Conservation (phyloP, 352 stramenopile genomes). For the Globisporangium okanoganense region DNA sequence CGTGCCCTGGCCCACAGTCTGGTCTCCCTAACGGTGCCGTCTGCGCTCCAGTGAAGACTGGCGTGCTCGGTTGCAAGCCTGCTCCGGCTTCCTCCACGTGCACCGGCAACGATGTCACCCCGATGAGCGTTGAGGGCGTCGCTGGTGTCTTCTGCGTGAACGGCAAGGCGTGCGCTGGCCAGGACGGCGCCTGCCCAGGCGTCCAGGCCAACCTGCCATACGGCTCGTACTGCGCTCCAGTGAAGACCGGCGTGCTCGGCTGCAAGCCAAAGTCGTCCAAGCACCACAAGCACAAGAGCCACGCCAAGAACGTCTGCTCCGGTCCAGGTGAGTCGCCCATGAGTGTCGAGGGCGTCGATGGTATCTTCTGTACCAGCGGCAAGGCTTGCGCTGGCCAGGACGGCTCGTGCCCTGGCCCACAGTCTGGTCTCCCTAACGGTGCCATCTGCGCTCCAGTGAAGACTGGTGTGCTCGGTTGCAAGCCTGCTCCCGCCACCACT, state of each 20-base stretch:
- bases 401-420: slow-evolving; percentile 14
- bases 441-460: too few relatives aligned
- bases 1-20: slow-evolving; percentile 11
- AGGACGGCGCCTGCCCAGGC: slow-evolving; percentile 19
- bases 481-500: too few relatives aligned
- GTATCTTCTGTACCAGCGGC: slow-evolving; percentile 15
- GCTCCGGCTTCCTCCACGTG: not conserved
- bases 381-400: slow-evolving; percentile 12
- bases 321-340: slow-evolving; percentile 11
- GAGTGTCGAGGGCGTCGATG: slow-evolving; percentile 19
- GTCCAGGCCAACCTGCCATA: not conserved
- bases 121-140: slow-evolving; percentile 18
- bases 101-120: not conserved
- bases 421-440: slow-evolving; percentile 13
- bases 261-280: slow-evolving; percentile 10
- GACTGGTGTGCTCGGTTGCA: too few relatives aligned
- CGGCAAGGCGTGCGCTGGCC: slow-evolving; percentile 17
- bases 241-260: slow-evolving; percentile 27
- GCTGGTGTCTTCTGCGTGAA: slow-evolving; percentile 17
- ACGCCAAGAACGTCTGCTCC: not conserved
- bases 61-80: not conserved
- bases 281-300: slow-evolving; percentile 4
- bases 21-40: slow-evolving; percentile 8
- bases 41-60: slow-evolving; percentile 4
- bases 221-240: slow-evolving; percentile 20